These are phyloP conservation scores for Rhazya stricta DNA, from an alignment of 257 asterid genomes.

Conservation along the genomic window DNA sequence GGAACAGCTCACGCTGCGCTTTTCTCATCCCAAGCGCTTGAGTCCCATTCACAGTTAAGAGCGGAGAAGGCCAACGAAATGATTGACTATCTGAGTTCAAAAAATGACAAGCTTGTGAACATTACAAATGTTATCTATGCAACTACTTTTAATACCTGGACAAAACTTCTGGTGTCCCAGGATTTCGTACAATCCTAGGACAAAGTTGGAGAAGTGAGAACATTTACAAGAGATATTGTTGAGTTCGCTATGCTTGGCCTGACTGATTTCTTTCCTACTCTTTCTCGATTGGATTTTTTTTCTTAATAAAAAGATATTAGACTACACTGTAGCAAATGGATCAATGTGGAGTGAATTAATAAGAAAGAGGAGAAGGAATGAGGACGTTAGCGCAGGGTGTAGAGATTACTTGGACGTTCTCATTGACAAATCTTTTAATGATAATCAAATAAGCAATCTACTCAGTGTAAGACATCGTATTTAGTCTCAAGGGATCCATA, in stretches of 20 bases:
- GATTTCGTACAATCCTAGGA: neutral
- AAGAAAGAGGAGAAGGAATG: neutral
- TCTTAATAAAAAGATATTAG: neutral
- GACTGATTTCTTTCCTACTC: neutral
- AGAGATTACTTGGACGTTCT: neutral
- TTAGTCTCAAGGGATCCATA: too few relatives aligned
- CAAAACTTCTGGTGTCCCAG: neutral
- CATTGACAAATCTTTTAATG: neutral
- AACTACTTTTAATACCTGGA: neutral
- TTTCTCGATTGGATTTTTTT: neutral
- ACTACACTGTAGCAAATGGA: too few relatives aligned
- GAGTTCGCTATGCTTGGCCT: constrained; percentile 2
- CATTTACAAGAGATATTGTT: neutral
- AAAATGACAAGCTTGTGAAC: constrained; percentile 3
- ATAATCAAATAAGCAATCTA: neutral
- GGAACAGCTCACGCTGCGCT: neutral
- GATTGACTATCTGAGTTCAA: neutral
- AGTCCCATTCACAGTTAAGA: neutral
- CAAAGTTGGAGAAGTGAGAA: neutral
- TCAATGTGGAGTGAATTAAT: neutral
- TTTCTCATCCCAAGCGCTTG: constrained; percentile 6
- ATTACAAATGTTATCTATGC: neutral
- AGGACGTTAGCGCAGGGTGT: neutral
- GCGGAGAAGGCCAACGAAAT: neutral
- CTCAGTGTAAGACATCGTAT: neutral